A percentile compares a stretch with the other conserved stretches of the same genome.
Conservation (phyloP, 805 yeast genomes). For the Cyberlindnera veronae region DNA sequence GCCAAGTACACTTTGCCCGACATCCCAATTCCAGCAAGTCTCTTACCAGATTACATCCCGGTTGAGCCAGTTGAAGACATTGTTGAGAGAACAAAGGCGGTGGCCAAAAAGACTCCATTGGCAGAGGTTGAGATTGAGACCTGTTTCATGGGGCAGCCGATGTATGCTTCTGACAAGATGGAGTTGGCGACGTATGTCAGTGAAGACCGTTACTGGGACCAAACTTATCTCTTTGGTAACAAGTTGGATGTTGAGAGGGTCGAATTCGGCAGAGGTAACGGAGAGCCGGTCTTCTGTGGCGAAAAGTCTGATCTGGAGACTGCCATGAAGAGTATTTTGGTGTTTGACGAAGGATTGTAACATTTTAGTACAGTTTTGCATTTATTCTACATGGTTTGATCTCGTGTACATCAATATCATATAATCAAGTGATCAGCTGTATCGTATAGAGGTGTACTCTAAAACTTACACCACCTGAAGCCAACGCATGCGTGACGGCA, state of each 20-base stretch:
- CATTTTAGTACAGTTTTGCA: background rate
- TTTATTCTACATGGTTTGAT: too few relatives aligned
- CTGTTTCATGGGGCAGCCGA: conserved; percentile 29
- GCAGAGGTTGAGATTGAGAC: conserved; percentile 58
- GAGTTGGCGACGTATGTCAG: conserved; percentile 15
- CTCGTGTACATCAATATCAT: too few relatives aligned
- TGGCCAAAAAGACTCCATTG: conserved; percentile 29
- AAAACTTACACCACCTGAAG: conserved; percentile 14
- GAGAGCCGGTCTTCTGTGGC: conserved; percentile 19
- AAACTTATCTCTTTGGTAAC: conserved; percentile 7
- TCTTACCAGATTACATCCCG: conserved; percentile 27
- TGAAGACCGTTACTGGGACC: background rate
- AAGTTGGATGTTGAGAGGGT: conserved; percentile 6
- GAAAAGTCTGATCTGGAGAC: conserved; percentile 16
- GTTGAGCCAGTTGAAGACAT: conserved; percentile 17
- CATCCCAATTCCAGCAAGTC: conserved; percentile 25
- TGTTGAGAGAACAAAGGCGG: conserved; percentile 21
- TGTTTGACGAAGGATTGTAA: conserved; percentile 7
- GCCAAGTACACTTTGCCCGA: conserved; percentile 41
- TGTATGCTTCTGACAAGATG: conserved; percentile 15
- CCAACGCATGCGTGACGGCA: conserved; percentile 21
- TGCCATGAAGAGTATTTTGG: conserved; percentile 20
- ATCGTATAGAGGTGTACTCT: background rate
- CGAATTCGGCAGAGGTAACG: conserved; percentile 19
- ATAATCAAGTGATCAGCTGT: background rate